These are phyloP conservation scores for Lactifluus subvellereus DNA, from an alignment of 768 basidiomycete species.

Conservation along the genomic window DNA sequence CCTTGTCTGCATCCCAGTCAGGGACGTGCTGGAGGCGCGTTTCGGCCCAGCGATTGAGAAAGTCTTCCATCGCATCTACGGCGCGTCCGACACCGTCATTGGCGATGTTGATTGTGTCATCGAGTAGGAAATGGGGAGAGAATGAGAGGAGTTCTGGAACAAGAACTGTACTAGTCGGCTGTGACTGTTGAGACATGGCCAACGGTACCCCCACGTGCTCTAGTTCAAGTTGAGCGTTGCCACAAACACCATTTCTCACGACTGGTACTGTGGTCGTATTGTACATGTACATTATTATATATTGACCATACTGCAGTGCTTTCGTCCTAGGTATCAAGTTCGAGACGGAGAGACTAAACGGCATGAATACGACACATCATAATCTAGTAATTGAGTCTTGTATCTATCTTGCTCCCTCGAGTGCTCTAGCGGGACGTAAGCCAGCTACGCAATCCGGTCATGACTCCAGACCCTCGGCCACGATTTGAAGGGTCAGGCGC, in stretches of 20 bases:
- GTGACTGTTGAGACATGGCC: conserved; percentile 1
- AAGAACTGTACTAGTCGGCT: conserved; percentile 40
- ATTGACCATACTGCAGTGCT: too few relatives aligned
- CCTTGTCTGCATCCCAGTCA: conserved; percentile 57
- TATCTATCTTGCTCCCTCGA: too few relatives aligned
- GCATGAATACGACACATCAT: background rate
- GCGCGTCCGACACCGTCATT: conserved; percentile 74
- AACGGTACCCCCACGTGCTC: background rate
- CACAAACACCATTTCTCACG: too few relatives aligned
- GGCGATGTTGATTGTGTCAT: conserved; percentile 80
- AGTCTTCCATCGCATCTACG: conserved; percentile 74
- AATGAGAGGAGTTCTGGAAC: conserved; percentile 76
- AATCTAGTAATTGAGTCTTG: too few relatives aligned
- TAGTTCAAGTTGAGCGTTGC: too few relatives aligned
- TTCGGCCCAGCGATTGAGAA: conserved; percentile 69
- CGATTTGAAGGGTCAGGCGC: background rate
- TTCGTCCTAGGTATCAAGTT: background rate
- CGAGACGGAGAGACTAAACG: background rate
- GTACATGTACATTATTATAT: too few relatives aligned
- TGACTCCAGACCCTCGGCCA: too few relatives aligned
- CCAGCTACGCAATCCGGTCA: too few relatives aligned
- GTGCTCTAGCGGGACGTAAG: too few relatives aligned
- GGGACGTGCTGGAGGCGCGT: conserved; percentile 46
- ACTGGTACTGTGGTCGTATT: too few relatives aligned
- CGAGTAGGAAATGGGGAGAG: conserved; percentile 76